Conservation (phyloP, 305 asterid genomes). For the Solanum hybrid region DNA sequence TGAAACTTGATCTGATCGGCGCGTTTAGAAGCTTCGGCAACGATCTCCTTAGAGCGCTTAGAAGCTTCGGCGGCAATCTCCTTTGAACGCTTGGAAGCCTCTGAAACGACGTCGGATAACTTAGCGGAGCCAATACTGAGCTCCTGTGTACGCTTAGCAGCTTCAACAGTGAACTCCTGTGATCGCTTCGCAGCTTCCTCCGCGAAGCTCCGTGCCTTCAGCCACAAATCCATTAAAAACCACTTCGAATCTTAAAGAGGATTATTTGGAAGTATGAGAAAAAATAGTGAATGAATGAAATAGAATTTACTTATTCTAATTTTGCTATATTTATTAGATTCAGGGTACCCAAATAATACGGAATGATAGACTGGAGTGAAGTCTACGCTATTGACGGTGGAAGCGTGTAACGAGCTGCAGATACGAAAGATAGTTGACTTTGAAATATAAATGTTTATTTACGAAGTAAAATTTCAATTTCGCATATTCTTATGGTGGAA, state of each 20-base stretch:
- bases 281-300: background rate
- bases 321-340: background rate
- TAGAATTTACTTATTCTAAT: background rate
- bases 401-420: background rate
- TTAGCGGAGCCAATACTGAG: slow-evolving; percentile 41
- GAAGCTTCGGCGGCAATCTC: slow-evolving; percentile 45
- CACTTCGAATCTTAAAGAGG: background rate
- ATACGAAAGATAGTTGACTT: background rate
- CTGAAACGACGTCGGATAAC: slow-evolving; percentile 73
- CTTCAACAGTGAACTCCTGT: slow-evolving; percentile 52
- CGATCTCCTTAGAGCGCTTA: slow-evolving; percentile 66
- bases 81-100: slow-evolving; percentile 53
- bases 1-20: slow-evolving; percentile 76
- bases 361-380: background rate
- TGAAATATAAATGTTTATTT: background rate
- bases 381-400: slow-evolving; percentile 7
- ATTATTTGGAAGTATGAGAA: background rate
- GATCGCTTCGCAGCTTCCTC: slow-evolving; percentile 87
- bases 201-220: slow-evolving; percentile 61
- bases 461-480: too few relatives aligned
- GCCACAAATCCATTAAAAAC: slow-evolving; percentile 71
- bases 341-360: background rate
- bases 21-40: slow-evolving; percentile 75
- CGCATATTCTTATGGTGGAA: background rate
- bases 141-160: slow-evolving; percentile 14